Percentiles rank a stretch among this genome's conserved stretches.
These are phyloP conservation scores for Senna siamea DNA, from an alignment of 306 rosid genomes.

Conservation along the genomic window DNA sequence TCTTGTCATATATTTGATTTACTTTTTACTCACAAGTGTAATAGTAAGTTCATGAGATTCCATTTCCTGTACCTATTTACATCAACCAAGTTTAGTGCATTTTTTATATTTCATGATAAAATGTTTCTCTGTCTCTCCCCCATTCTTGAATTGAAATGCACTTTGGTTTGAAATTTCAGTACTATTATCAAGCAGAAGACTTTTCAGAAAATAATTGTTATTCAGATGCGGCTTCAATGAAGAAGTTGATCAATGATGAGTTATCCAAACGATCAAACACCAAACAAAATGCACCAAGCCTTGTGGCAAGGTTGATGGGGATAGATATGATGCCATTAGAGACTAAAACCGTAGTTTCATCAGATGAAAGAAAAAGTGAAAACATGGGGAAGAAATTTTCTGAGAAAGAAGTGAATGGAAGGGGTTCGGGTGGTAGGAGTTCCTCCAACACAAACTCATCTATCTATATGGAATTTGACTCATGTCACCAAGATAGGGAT, in stretches of 20 bases:
- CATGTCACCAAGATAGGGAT: slow-evolving; percentile 47
- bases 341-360: slow-evolving; percentile 56
- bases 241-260: slow-evolving; percentile 85
- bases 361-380: slow-evolving; percentile 52
- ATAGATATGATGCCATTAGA: slow-evolving; percentile 71
- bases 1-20: slow-evolving; percentile 8
- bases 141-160: slow-evolving; percentile 34
- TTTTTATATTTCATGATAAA: slow-evolving; percentile 5
- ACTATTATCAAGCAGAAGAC: slow-evolving; percentile 57
- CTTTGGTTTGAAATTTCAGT: slow-evolving; percentile 48
- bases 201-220: slow-evolving; percentile 50
- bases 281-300: slow-evolving; percentile 73
- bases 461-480: slow-evolving; percentile 51
- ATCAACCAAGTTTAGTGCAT: slow-evolving; percentile 6
- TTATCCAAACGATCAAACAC: slow-evolving; percentile 61
- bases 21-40: slow-evolving; percentile 1
- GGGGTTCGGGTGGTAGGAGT: slow-evolving; percentile 51
- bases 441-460: slow-evolving; percentile 62
- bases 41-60: slow-evolving; percentile 9
- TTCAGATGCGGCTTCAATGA: slow-evolving; percentile 76
- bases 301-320: slow-evolving; percentile 99
- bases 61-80: slow-evolving; percentile 15
- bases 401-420: slow-evolving; percentile 59
- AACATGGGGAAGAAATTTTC: slow-evolving; percentile 50
- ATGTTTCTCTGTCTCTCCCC: slow-evolving; percentile 20